phyloP scores from a whole-genome alignment of 2,329 filamentous ascomycete genomes.

The Neofusicoccum parvum region DNA sequence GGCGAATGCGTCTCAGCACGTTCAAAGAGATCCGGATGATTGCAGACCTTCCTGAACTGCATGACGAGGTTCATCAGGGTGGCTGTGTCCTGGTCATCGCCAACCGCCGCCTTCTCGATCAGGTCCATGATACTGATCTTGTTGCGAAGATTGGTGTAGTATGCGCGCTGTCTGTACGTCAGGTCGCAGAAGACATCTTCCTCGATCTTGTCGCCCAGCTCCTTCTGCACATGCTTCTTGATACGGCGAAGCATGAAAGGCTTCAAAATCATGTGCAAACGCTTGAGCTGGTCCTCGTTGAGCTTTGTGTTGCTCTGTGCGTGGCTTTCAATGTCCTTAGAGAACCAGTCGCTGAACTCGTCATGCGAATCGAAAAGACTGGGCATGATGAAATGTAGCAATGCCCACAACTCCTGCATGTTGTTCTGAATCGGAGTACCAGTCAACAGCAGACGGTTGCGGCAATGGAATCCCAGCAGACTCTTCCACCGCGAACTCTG shows the following conservation, averaged over 20 bases:
- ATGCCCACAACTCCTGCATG: conserved; percentile 98
- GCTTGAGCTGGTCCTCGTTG: conserved; percentile 95
- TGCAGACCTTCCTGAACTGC: conserved; percentile 99
- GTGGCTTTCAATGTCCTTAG: conserved; percentile 95
- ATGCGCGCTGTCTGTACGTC: conserved; percentile 91
- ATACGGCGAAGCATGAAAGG: conserved; percentile 99
- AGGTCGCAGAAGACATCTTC: conserved; percentile 94
- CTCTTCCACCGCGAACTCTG: conserved; percentile 97
- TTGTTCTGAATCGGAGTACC: conserved; percentile 99
- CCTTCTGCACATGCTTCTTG: conserved; percentile 99
- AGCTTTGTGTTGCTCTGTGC: conserved; percentile 99
- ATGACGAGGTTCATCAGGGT: conserved; percentile 99
- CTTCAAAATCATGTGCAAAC: conserved; percentile 98
- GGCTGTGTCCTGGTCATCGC: conserved; percentile 91
- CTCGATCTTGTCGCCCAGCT: conserved; percentile 98
- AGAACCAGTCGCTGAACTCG: conserved; percentile 93
- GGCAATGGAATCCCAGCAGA: conserved; percentile 88
- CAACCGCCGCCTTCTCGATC: conserved; percentile 93
- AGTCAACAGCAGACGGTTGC: conserved; percentile 89
- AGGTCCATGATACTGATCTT: conserved; percentile 99
- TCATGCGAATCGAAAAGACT: conserved; percentile 94
- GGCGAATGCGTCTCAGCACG: conserved; percentile 89
- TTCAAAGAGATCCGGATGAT: conserved; percentile 96
- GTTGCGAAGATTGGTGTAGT: conserved; percentile 89
- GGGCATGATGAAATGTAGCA: conserved; percentile 99